Base-by-base conservation (phyloP, 78 protist genomes). In the slime mould (Dictyostelium discoideum) region DNA sequence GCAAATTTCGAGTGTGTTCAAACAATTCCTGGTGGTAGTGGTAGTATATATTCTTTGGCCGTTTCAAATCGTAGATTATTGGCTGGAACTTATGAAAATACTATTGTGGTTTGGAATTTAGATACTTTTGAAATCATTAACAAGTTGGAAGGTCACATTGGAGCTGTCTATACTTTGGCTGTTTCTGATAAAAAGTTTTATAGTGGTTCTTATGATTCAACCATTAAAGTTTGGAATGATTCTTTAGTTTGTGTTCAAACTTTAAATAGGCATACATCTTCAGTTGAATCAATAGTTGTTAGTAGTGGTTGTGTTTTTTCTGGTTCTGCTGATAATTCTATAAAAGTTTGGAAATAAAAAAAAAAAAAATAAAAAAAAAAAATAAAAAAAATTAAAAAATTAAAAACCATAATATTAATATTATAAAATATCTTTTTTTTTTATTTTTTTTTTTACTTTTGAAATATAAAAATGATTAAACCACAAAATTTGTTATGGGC, bases 251-350 rank as follows among this genome's bases (percentile, higher is more conserved):
- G 96, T 54, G 87, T 88, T 13, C 96, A 96, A 79, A 93, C 97
- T 24, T 72, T 96, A 13, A 60, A 84, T 48, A 80, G 97, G 40
- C 97, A 96, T 54, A 84, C 93, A 4, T 74, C 96, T 0, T 83
- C 92, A 3, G 96, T 96, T 37, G 93, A 96, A 37, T 90, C 96
- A 20, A 22, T 96, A 5, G 89, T 79, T 8, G 92, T 85, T 10
- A 26, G 76, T 37, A 65, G 88, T 69, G 74, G 85, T 11, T 48
- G 69, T 57, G 54, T 96, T 46, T 92, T 96, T 24, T 67, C 85
- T 85, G 97, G 93, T 22, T 85, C 96, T 26, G 96, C 97, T n/a
- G 97, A 96, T 85, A 90, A 84, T 32, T 76, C 97, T 9, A 92
- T 96, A 11, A 96, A 96, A 89, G 84, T 96, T 46, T 88, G 94